Conservation (phyloP, 257 asterid genomes). For the Solanum appendiculatum region DNA sequence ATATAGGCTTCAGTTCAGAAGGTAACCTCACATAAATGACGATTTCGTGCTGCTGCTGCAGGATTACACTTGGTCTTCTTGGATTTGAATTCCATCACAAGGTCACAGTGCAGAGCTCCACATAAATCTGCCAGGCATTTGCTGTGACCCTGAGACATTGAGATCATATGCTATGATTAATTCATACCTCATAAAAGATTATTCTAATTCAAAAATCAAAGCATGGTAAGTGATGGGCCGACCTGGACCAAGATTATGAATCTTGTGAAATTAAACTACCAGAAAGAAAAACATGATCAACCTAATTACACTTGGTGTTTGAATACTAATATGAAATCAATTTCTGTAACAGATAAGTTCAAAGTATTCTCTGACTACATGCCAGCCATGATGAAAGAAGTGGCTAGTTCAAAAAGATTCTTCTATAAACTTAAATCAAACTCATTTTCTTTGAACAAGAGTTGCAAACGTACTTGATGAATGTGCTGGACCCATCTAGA, state of each 20-base stretch:
- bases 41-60: slow-evolving; percentile 77
- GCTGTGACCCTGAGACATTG: slow-evolving; percentile 45
- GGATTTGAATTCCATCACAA: slow-evolving; percentile 34
- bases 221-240: neutral
- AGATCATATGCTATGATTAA: neutral
- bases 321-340: neutral
- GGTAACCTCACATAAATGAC: slow-evolving; percentile 79
- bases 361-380: neutral
- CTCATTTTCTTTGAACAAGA: neutral
- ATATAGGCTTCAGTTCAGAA: neutral
- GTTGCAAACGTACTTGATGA: neutral
- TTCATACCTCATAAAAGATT: neutral
- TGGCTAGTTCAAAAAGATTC: neutral
- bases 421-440: neutral
- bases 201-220: neutral
- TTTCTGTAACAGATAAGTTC: neutral
- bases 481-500: neutral
- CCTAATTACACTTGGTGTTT: neutral
- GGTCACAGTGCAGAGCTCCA: slow-evolving; percentile 92
- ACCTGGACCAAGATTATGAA: neutral
- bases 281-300: neutral
- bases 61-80: slow-evolving; percentile 84
- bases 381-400: neutral
- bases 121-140: slow-evolving; percentile 94
- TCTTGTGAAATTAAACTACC: neutral